Conservation (phyloP, 2,329 filamentous ascomycete genomes). For the Neonectria magnoliae region DNA sequence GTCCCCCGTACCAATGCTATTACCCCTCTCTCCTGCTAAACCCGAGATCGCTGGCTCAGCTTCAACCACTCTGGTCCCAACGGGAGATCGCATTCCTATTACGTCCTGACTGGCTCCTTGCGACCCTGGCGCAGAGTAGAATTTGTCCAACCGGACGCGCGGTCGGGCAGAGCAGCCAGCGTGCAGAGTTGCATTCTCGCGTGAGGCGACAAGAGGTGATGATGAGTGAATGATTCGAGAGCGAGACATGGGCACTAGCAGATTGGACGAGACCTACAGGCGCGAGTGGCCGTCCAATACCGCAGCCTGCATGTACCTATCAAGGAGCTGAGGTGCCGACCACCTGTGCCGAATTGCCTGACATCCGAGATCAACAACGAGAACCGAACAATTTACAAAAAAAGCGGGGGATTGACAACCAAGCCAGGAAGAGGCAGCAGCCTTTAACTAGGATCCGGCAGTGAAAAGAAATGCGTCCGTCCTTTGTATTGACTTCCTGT, state of each 20-base stretch:
- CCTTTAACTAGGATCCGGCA: background rate
- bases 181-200: slow-evolving; percentile 4
- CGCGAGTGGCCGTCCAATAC: background rate
- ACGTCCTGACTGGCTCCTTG: background rate
- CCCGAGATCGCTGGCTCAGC: background rate
- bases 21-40: background rate
- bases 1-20: no score
- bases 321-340: background rate
- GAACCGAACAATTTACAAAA: background rate
- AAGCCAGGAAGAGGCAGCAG: background rate
- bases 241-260: background rate
- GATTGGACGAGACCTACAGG: background rate
- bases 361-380: background rate
- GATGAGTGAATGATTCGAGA: background rate
- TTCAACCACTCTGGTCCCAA: background rate
- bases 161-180: slow-evolving; percentile 5
- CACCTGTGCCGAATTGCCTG: background rate
- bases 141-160: background rate
- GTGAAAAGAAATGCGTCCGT: background rate
- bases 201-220: background rate
- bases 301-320: background rate
- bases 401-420: background rate
- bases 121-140: background rate
- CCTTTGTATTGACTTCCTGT: background rate
- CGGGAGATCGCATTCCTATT: background rate